Evolutionary conservation across 192 early-diverging fungal genomes (phyloP), one percentile per base, ranked within the genome.

Genomic region (Entophlyctis luteolus): DNA sequence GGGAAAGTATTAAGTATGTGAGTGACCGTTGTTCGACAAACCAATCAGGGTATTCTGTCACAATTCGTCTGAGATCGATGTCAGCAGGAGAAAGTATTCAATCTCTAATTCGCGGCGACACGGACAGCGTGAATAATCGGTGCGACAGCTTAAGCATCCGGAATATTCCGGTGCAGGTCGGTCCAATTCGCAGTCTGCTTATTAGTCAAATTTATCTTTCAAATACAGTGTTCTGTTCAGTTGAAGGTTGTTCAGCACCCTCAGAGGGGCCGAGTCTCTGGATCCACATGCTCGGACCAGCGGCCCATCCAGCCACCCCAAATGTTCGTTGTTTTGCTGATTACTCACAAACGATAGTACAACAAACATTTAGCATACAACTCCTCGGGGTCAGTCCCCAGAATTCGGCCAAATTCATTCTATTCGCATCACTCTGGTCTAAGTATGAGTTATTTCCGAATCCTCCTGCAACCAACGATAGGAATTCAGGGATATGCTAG

Each of bases 211-310:
- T n/a, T n/a, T n/a, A n/a, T n/a, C n/a, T n/a, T n/a, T n/a, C n/a
- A n/a, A n/a, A n/a, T n/a, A n/a, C n/a, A n/a, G n/a, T n/a, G n/a
- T n/a, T n/a, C n/a, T n/a, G n/a, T n/a, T n/a, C n/a, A n/a, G n/a
- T n/a, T n/a, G n/a, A n/a, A 57, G 33, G 38, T 70, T 3, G 34
- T 70, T 12, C 68, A 70, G 27, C 68, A 70, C 37, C 68, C 68
- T 8, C 8, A 27, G 16, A 14, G 58, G 25, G 70, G 52, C 1
- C 31, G 70, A 32, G 60, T 71, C 2, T 65, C 34, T 16, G 70
- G 70, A 2, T 57, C 53, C 35, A 20, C 50, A 10, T 16, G 33
- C 12, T 20, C 34, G 22, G 70, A 71, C 36, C 29, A 62, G 29
- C 27, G 70, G 6, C 60, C 60, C 18, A 32, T 71, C 12, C 49